Base-by-base conservation (phyloP, 2,329 filamentous ascomycete species). In the Plectosphaerella cucumerina region DNA sequence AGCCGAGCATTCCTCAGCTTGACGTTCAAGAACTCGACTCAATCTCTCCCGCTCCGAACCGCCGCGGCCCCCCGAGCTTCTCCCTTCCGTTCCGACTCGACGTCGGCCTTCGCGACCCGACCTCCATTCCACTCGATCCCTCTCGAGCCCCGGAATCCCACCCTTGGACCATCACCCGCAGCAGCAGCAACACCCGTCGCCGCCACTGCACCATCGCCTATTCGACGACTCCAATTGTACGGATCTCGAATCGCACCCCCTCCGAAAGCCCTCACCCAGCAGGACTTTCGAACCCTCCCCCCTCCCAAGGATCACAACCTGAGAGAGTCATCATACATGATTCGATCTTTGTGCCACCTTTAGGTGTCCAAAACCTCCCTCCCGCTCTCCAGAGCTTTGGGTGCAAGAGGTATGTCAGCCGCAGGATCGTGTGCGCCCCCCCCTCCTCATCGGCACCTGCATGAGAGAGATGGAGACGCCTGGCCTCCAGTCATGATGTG, bases 21-120 rank as follows among this genome's bases (percentile, higher is more conserved):
- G 63, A 64, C 65, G 55, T 65, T 64, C 63, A 71, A 68, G 71
- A 74, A 73, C 70, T 70, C 64, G 62, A 63, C 58, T 62, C 59
- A 54, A 54, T 55, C 57, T 57, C 58, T 60, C 61, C 58, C 58
- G 59, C 58, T 61, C 58, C 53, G 48, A 53, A 53, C 48, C 44
- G 34, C 44, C 53, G 51, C 60, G 58, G 63, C 65, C 63, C 64
- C 62, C 66, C 60, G 59, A 60, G 58, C 58, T 31, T 31, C 60
- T 65, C 63, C 66, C 67, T 69, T 71, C 65, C 64, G 62, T 63
- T 56, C 59, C 56, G 34, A 34, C 51, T 51, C 41, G 51, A 56
- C 50, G 49, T 47, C 54, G 49, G 44, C 35, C 49, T 42, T 34
- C 14, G 21, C 42, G 52, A 35, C 37, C 20, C 43, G 23, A 50